phyloP scores from a whole-genome alignment of 2,329 filamentous ascomycete genomes.

The Talaromyces sp. region DNA sequence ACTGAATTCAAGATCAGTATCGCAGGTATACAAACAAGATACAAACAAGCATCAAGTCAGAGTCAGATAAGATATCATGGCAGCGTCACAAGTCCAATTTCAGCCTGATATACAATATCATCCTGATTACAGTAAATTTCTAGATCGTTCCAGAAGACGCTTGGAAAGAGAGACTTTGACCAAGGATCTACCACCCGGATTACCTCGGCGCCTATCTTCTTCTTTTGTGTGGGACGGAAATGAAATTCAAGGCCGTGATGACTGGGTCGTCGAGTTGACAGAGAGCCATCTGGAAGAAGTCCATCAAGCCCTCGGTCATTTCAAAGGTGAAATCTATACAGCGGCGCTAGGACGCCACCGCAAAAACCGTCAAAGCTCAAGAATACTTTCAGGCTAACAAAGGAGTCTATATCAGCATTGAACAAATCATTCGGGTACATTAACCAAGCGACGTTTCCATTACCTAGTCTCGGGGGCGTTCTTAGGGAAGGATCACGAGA shows the following conservation, averaged over 20 bases:
- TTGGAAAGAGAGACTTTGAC: slow-evolving; percentile 23
- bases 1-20: background rate
- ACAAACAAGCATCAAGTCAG: no score
- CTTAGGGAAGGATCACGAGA: slow-evolving; percentile 36
- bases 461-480: slow-evolving; percentile 34
- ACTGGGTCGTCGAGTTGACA: slow-evolving; percentile 42
- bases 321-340: slow-evolving; percentile 32
- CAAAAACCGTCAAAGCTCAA: background rate
- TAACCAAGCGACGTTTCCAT: slow-evolving; percentile 44
- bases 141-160: slow-evolving; percentile 23
- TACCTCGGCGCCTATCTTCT: slow-evolving; percentile 40
- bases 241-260: slow-evolving; percentile 33
- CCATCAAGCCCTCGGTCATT: slow-evolving; percentile 40
- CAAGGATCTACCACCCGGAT: slow-evolving; percentile 37
- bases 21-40: no score
- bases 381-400: background rate
- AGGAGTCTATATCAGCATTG: slow-evolving; percentile 27
- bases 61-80: background rate
- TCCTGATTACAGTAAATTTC: slow-evolving; percentile 28
- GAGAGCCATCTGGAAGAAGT: slow-evolving; percentile 42
- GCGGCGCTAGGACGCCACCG: no score
- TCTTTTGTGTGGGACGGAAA: slow-evolving; percentile 49
- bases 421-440: slow-evolving; percentile 38
- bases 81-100: background rate
- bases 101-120: slow-evolving; percentile 34